Base-by-base conservation (phyloP, 2,329 filamentous ascomycete species). In the Scedosporium dehoogii region DNA sequence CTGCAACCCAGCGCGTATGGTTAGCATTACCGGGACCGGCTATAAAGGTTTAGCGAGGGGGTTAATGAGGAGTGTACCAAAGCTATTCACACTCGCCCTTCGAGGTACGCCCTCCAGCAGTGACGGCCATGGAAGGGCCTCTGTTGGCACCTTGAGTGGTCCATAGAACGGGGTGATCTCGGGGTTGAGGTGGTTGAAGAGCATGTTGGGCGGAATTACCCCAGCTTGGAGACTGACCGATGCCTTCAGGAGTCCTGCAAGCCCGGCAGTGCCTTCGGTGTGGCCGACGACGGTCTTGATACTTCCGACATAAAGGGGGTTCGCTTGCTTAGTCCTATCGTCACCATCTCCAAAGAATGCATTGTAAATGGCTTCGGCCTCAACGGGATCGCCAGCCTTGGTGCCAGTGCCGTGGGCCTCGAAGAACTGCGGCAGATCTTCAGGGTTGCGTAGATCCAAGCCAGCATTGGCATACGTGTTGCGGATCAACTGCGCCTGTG, bases 401-500 rank as follows among this genome's bases (percentile, higher is more conserved):
- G 70, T 53, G 3, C 46, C 46, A 9, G 46, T 53, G 2, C 46
- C 46, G 21, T 53, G 46, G 10, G 46, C 46, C 21, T 53, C 46
- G 21, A 53, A 53, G 46, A 18, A 53, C 21, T 53, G 46, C 7
- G 46, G 46, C 21, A 14, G 2, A 53, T 41, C 70, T 70, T 46
- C 72, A 69, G 4, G 66, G 67, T 62, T 71, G 70, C 46, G 71
- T 66, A 59, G 68, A 63, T 60, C 67, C 58, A 14, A 64, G 56
- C 58, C 71, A 64, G 62, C 62, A 1, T 63, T 64, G 7, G 48
- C 10, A 51, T 78, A 78, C 0, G 70, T 69, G 4, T 66, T 63
- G 60, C 67, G 61, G 60, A 75, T 76, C 1, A 75, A 60, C 0
- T 61, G 64, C 5, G 66, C 70, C 51, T 78, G 76, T 33, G 68